phyloP scores from a whole-genome alignment of 73 alveolate genomes.

The Paramecium primaurelia region DNA sequence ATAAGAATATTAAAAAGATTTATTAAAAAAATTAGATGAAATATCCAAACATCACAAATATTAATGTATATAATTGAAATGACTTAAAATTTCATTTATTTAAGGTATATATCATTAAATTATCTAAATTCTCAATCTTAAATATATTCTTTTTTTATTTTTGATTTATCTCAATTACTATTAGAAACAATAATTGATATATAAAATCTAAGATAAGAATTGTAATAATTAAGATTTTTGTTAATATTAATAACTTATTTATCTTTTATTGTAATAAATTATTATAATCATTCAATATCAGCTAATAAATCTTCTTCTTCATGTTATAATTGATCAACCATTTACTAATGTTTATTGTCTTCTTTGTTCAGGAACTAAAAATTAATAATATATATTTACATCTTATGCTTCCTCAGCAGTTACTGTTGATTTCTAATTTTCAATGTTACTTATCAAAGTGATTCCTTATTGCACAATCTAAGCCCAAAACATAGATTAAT shows the following conservation, averaged over 20 bases:
- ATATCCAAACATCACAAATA: neutral
- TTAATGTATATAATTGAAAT: neutral
- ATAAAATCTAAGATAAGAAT: no score
- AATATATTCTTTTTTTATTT: no score
- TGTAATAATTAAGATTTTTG: no score
- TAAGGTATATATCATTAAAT: neutral
- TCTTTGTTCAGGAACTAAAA: constrained; percentile 63
- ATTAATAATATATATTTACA: constrained; percentile 56
- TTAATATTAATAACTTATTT: neutral
- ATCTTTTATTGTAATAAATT: neutral
- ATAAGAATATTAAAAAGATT: neutral
- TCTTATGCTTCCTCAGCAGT: constrained; percentile 78
- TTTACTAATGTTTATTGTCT: constrained; percentile 43
- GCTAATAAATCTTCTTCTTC: constrained; percentile 70
- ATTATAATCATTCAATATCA: constrained; percentile 75
- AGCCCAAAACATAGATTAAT: constrained; percentile 65
- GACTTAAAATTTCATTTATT: neutral
- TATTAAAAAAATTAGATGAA: neutral
- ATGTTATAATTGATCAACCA: constrained; percentile 29
- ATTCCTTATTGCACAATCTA: constrained; percentile 72
- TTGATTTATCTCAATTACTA: no score
- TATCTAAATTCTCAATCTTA: no score
- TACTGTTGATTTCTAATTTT: constrained; percentile 70
- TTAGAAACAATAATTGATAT: no score
- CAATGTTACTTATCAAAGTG: constrained; percentile 80